Conservation (phyloP, 148 eudicot species). For the Fagopyrum homotropicum region DNA sequence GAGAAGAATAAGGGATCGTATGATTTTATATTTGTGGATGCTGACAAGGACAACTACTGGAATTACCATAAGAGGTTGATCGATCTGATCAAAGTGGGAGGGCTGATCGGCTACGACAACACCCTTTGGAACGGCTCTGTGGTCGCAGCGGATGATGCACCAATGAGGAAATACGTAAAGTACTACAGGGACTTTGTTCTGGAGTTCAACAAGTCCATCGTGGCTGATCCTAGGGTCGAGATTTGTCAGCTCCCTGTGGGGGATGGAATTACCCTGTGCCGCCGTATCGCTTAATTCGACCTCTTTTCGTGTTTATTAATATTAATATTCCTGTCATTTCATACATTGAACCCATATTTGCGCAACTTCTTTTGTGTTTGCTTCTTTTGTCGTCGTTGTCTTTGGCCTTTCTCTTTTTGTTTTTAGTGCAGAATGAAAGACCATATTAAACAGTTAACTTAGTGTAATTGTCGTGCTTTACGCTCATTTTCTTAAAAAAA, state of each 20-base stretch:
- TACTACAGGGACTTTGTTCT: conserved; percentile 59
- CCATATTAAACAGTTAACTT: no score
- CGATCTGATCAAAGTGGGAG: conserved; percentile 55
- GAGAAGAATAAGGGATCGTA: conserved; percentile 43
- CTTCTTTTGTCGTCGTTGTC: background rate
- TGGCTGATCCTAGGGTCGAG: conserved; percentile 64
- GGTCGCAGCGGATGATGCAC: conserved; percentile 56
- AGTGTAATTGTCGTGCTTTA: no score
- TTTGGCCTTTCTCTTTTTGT: no score
- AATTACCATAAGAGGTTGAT: conserved; percentile 65
- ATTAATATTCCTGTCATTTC: background rate
- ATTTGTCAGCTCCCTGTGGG: conserved; percentile 66
- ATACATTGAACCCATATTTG: background rate
- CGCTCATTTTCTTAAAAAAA: no score
- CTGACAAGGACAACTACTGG: conserved; percentile 69
- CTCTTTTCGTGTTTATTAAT: background rate
- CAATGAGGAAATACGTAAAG: conserved; percentile 60
- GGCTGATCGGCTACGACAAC: conserved; percentile 71
- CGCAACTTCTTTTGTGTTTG: background rate
- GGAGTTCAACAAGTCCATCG: conserved; percentile 59
- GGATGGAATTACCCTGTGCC: conserved; percentile 64
- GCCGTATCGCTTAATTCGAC: conserved; percentile 26
- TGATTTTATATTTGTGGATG: conserved; percentile 66
- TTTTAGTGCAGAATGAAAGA: no score
- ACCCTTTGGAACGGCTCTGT: conserved; percentile 74